Base-by-base conservation (phyloP, 2,329 filamentous ascomycete species). In the Claviceps sp. region DNA sequence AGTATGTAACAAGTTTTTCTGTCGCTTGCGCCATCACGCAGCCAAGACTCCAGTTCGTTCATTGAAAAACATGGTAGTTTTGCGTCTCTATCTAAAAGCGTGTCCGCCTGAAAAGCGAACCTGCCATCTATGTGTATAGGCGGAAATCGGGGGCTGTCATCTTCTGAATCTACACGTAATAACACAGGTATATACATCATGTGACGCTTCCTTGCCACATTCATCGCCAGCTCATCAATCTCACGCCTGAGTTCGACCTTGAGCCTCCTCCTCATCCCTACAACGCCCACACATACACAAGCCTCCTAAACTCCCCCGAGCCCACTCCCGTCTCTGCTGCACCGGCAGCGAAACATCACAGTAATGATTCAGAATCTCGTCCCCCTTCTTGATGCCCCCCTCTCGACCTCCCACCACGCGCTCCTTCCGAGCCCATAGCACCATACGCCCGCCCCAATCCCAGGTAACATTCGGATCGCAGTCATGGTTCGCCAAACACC, bases 401-500 rank as follows among this genome's bases (percentile, higher is more conserved):
- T 68, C 65, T 1, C 59, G 60, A 41, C 65, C 60, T 63, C 76
- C 77, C 5, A 77, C 68, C 4, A 85, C 72, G 40, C 80, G 71
- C 56, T 75, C 70, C 56, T 81, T 72, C 47, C 82, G 72, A 2
- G 80, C 79, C 73, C 73, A 80, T 54, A 93, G 79, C 39, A 80
- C 77, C 77, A 93, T 90, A 50, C 77, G 77, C 1, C 86, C 87
- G 30, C 85, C 82, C 88, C 90, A 96, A 62, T 95, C 87, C 93
- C 93, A 98, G 3, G 80, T 80, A 41, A 97, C 89, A 65, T 95
- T 96, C 8, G 93, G 93, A 64, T 95, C 83, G 68, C 93, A 98
- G 65, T 89, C 89, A 65, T 98, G 93, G 62, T 98, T 98, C 30
- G 91, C 90, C 34, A 97, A 75, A 68, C 90, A 97, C 89, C 93